Percentiles rank a stretch among this genome's conserved stretches.
Evolutionary conservation across 1,139 yeast genomes (phyloP).

Genomic region (Scheffersomyces segobiensis): DNA sequence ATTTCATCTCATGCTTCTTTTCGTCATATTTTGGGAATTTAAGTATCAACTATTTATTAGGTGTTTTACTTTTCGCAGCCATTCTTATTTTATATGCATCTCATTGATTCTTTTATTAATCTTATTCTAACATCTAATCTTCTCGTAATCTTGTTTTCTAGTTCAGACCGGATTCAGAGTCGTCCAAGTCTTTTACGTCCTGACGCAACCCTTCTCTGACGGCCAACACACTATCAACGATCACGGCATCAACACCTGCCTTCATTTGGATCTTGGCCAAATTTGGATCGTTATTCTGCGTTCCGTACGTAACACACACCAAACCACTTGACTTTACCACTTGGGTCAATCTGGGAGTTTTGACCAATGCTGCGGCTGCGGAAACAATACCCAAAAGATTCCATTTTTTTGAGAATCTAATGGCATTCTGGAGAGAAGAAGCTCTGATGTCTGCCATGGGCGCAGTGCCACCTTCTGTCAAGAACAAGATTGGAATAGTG

Average conservation of each 20-base stretch:
- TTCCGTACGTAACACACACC: conserved; percentile 93
- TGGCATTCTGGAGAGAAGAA: conserved; percentile 84
- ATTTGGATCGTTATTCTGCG: conserved; percentile 80
- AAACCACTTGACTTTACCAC: conserved; percentile 89
- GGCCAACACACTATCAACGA: conserved; percentile 92
- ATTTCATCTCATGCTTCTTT: no score
- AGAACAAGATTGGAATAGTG: conserved; percentile 81
- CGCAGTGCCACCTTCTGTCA: conserved; percentile 85
- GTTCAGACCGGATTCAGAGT: conserved; percentile 4
- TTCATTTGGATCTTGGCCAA: conserved; percentile 84
- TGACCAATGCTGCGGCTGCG: conserved; percentile 80
- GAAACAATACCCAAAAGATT: conserved; percentile 89
- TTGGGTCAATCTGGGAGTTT: conserved; percentile 84
- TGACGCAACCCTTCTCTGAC: conserved; percentile 78
- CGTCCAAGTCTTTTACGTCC: conserved; percentile 18
- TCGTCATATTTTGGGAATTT: not conserved
- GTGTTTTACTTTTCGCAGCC: not conserved
- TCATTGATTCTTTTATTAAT: no score
- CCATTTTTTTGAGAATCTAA: conserved; percentile 90
- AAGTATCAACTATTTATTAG: no score
- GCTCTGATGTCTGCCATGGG: conserved; percentile 90
- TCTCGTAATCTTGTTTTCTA: not conserved
- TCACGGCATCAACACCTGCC: conserved; percentile 97
- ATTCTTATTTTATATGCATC: no score
- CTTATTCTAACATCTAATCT: not conserved